Evolutionary conservation across 2,329 filamentous ascomycete species (phyloP).

Genomic region (Colletotrichum sp.): DNA sequence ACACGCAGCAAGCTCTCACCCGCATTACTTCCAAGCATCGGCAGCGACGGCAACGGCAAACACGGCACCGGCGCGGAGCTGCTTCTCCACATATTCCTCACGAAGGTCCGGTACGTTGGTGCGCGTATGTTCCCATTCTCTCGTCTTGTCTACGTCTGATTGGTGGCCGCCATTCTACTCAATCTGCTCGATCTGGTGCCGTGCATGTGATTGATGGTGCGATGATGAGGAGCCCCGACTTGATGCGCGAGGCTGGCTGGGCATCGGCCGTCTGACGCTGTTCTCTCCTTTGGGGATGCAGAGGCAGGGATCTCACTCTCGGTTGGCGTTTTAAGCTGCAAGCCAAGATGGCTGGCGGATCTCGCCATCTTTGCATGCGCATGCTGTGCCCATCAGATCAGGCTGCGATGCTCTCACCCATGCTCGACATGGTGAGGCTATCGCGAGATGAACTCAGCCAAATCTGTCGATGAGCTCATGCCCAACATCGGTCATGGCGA

Average conservation of each 20-base stretch:
- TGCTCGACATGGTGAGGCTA: background rate
- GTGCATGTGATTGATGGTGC: background rate
- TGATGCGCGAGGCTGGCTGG: background rate
- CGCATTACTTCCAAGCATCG: background rate
- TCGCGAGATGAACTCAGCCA: background rate
- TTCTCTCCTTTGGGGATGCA: background rate
- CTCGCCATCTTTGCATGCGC: background rate
- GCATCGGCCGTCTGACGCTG: background rate
- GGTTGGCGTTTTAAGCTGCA: background rate
- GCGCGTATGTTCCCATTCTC: background rate
- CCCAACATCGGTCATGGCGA: no score
- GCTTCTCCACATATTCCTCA: slow-evolving; percentile 20
- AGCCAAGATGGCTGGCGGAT: slow-evolving; percentile 6
- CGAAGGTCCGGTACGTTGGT: slow-evolving; percentile 16
- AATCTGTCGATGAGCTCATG: no score
- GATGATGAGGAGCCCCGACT: background rate
- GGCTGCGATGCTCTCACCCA: background rate
- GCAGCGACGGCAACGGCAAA: background rate
- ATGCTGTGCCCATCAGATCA: background rate
- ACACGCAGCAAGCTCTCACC: background rate
- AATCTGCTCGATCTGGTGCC: background rate
- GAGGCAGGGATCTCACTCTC: background rate
- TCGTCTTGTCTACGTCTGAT: background rate
- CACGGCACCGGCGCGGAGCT: background rate
- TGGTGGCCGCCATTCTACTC: background rate